Base-by-base conservation (phyloP, 176 grass and related monocot genomes). In the Triticum timopheevii region DNA sequence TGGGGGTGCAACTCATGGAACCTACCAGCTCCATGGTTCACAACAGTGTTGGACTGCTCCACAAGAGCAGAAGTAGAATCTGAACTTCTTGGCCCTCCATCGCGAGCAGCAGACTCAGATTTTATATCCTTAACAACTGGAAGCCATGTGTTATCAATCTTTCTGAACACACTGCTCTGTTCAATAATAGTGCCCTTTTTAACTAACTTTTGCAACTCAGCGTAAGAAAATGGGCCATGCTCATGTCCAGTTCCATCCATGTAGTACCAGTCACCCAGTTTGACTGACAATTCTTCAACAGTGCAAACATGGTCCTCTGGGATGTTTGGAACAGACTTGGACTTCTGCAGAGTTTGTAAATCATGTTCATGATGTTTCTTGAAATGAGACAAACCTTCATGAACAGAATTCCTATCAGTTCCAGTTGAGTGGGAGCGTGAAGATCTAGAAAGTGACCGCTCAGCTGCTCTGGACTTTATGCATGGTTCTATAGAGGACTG, bases 71-170 rank as follows among this genome's bases (percentile, higher is more conserved):
- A 78, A 33, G 82, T 81, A 82, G 80, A 81, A 87, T 82, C 83
- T 83, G 69, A 86, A 83, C 56, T 72, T 33, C 49, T 56, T 50
- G 76, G 65, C 17, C 10, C 86, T 65, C 84, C 54, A 50, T 73
- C 80, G 45, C 63, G 59, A 77, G 80, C 22, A 88, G 83, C 59
- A 36, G 69, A 79, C 28, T 79, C 87, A 83, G 83, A 44, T 84
- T 89, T 96, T 24, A 85, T 76, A 84, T 93, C 89, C 68, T 76
- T 93, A 65, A 91, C 44, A 90, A 95, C 89, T 87, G 97, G 97
- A 83, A 99, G 80, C 97, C 97, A 99, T 82, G 85, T 94, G 69
- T 96, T 96, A 90, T 99, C 97, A 52, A 85, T 87, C 90, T 99
- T 99, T 69, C 97, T 87, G 40, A 99, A 99, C 28, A 96, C 92